Conservation (phyloP, 352 stramenopile species). For the Nothophytophthora sp. region DNA sequence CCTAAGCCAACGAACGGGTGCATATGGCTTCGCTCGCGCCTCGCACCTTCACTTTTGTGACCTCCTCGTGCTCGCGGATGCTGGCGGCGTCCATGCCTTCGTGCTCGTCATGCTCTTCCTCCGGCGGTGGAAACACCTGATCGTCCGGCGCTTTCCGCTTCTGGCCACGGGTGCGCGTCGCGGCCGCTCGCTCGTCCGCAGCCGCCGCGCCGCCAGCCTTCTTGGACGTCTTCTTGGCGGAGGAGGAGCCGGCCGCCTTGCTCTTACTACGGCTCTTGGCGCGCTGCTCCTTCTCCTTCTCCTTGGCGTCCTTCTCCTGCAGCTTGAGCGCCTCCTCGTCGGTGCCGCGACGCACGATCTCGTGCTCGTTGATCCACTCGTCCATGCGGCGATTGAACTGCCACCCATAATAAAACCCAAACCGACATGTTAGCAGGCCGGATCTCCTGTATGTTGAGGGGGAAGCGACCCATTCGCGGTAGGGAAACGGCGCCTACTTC, state of each 20-base stretch:
- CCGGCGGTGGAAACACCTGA: constrained; percentile 81
- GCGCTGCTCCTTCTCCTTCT: constrained; percentile 69
- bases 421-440: too few relatives aligned
- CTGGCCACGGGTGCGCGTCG: constrained; percentile 58
- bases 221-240: constrained; percentile 1
- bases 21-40: not conserved
- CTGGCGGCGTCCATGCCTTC: constrained; percentile 98
- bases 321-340: constrained; percentile 75
- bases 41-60: constrained; percentile 94
- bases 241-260: constrained; percentile 6
- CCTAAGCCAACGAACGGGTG: not conserved
- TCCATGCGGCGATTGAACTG: constrained; percentile 90
- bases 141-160: constrained; percentile 76
- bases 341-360: constrained; percentile 74
- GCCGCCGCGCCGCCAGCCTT: constrained; percentile 5
- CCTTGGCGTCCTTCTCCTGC: constrained; percentile 75
- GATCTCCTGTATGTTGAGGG: too few relatives aligned
- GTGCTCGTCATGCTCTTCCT: constrained; percentile 96
- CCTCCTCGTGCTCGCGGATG: constrained; percentile 98
- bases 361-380: constrained; percentile 85
- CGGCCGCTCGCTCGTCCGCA: constrained; percentile 34
- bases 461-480: too few relatives aligned
- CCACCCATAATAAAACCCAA: not conserved
- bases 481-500: constrained; percentile 35
- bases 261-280: constrained; percentile 46